A percentile compares a stretch with the other conserved stretches of the same genome.
Conservation (phyloP, 2,329 filamentous ascomycete genomes). For the Aspergillus terreus region DNA sequence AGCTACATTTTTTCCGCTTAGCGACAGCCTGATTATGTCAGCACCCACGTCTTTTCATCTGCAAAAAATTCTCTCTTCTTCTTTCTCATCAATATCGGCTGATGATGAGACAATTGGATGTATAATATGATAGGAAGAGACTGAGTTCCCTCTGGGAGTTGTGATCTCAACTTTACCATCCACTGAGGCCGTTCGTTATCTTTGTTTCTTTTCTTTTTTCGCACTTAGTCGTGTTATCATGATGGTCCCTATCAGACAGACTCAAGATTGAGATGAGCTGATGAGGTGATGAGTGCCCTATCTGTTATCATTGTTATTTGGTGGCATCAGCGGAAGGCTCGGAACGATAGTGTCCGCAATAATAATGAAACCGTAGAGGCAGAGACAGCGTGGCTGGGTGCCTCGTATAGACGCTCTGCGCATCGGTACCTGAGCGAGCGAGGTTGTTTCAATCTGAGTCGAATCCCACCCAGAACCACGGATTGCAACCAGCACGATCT, state of each 20-base stretch:
- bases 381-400: too few relatives aligned
- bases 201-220: neutral
- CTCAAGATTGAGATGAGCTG: neutral
- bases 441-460: too few relatives aligned
- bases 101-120: conserved; percentile 43
- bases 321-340: too few relatives aligned
- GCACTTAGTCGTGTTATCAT: neutral
- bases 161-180: conserved; percentile 40
- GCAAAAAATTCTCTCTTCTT: conserved; percentile 7
- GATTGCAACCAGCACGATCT: neutral
- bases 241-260: neutral
- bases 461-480: neutral
- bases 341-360: too few relatives aligned
- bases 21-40: conserved; percentile 5
- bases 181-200: conserved; percentile 35
- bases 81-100: conserved; percentile 26
- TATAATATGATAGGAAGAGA: conserved; percentile 47
- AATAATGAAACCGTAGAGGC: too few relatives aligned
- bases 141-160: conserved; percentile 36
- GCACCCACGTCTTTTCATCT: neutral
- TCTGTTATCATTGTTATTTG: too few relatives aligned
- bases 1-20: conserved; percentile 12
- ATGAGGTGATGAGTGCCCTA: too few relatives aligned
- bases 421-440: too few relatives aligned
- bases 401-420: too few relatives aligned